A percentile compares a stretch with the other conserved stretches of the same genome.
Conservation (phyloP, 306 rosid genomes). For the Lupinus albus region DNA sequence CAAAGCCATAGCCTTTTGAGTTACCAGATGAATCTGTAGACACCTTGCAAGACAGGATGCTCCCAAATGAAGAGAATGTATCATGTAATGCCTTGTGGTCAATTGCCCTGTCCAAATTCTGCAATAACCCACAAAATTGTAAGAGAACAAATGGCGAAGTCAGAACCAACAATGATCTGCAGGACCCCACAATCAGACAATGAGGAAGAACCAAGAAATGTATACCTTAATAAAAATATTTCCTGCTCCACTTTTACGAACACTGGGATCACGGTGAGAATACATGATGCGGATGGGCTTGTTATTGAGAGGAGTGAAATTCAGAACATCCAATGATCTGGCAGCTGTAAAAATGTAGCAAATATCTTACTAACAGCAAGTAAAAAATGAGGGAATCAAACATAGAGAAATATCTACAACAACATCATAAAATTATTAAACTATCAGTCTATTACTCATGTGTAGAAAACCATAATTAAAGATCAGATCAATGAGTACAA, state of each 20-base stretch:
- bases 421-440: not conserved
- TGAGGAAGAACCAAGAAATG: not conserved
- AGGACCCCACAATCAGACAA: constrained; percentile 11
- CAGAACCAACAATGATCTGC: constrained; percentile 28
- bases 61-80: constrained; percentile 88
- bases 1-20: constrained; percentile 97
- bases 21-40: constrained; percentile 84
- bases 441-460: not conserved
- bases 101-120: constrained; percentile 93
- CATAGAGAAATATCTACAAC: not conserved
- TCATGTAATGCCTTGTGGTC: constrained; percentile 96
- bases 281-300: constrained; percentile 87
- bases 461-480: not conserved
- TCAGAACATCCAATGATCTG: constrained; percentile 86
- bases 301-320: constrained; percentile 81
- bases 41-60: constrained; percentile 92
- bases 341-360: constrained; percentile 64
- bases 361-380: constrained; percentile 19
- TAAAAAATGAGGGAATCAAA: not conserved
- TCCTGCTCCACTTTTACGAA: constrained; percentile 94
- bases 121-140: constrained; percentile 41
- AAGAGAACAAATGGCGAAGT: constrained; percentile 10
- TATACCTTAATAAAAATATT: constrained; percentile 92
- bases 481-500: not conserved
- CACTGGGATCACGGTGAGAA: constrained; percentile 94